A percentile compares a stretch with the other conserved stretches of the same genome.
Conservation (phyloP, 768 basidiomycete species). For the Pulveroboletus ravenelii region DNA sequence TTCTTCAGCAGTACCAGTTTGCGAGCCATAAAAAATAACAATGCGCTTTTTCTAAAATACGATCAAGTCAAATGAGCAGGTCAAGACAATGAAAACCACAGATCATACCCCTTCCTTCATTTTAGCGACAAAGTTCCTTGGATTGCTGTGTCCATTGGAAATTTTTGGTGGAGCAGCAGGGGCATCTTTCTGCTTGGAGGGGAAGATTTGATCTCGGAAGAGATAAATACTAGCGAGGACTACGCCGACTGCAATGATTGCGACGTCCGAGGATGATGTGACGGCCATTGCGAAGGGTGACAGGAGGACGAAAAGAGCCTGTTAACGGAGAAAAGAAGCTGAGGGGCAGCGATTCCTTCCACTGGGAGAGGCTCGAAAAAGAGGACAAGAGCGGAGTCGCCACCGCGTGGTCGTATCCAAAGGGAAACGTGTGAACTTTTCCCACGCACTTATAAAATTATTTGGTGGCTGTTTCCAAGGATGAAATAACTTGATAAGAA, state of each 20-base stretch:
- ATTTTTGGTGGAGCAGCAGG: slow-evolving; percentile 41
- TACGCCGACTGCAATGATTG: slow-evolving; percentile 70
- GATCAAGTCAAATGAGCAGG: slow-evolving; percentile 1
- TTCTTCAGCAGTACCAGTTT: slow-evolving; percentile 98
- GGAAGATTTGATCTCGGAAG: slow-evolving; percentile 77
- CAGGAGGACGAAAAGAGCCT: background rate
- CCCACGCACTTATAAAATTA: slow-evolving; percentile 30
- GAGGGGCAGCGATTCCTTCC: background rate
- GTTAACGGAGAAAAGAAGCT: background rate
- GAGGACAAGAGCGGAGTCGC: slow-evolving; percentile 15
- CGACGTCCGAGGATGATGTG: slow-evolving; percentile 63
- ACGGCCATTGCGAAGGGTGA: slow-evolving; percentile 46
- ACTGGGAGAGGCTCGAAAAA: slow-evolving; percentile 1
- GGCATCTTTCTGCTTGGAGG: slow-evolving; percentile 56
- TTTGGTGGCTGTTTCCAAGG: too few species aligned
- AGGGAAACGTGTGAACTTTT: slow-evolving; percentile 35
- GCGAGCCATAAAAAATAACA: slow-evolving; percentile 97
- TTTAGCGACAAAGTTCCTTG: slow-evolving; percentile 91
- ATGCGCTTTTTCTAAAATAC: slow-evolving; percentile 83
- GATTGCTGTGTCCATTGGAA: slow-evolving; percentile 72
- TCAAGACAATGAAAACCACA: slow-evolving; percentile 1
- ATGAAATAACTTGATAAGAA: too few species aligned
- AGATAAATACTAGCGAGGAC: slow-evolving; percentile 75
- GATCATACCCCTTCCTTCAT: slow-evolving; percentile 84
- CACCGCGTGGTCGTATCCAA: slow-evolving; percentile 10